Evolutionary conservation across 2,329 filamentous ascomycete genomes (phyloP).

Genomic region (Fusarium tjaetaba): DNA sequence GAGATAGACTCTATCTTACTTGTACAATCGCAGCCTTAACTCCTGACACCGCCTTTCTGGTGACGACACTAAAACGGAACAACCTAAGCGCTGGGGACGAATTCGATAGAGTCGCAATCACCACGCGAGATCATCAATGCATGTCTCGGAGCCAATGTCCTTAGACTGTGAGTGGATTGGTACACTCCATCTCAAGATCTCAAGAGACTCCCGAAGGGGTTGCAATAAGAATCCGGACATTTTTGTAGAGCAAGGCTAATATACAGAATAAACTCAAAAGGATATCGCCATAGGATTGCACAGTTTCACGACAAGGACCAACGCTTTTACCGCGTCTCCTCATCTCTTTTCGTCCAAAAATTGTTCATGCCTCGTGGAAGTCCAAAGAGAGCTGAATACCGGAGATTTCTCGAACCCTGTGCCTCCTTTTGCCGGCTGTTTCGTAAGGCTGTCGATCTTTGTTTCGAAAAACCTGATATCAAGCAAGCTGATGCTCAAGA

Average conservation of each 20-base stretch:
- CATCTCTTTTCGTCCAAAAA: neutral
- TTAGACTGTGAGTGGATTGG: neutral
- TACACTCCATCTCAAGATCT: constrained; percentile 29
- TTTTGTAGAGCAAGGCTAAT: neutral
- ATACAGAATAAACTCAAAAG: neutral
- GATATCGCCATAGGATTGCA: neutral
- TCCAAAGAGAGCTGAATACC: neutral
- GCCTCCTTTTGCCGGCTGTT: neutral
- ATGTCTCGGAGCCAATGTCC: constrained; percentile 32
- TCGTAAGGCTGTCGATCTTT: constrained; percentile 6
- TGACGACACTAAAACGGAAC: neutral
- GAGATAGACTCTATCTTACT: neutral
- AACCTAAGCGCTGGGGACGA: neutral
- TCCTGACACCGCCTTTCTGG: neutral
- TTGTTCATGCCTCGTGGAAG: neutral
- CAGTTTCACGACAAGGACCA: neutral
- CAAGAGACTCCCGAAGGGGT: neutral
- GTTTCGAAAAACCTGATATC: constrained; percentile 19
- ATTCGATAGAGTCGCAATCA: constrained; percentile 8
- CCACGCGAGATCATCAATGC: constrained; percentile 29
- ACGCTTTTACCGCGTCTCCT: neutral
- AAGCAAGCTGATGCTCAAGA: neutral
- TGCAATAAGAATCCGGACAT: neutral
- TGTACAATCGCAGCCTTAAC: neutral
- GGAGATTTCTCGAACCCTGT: neutral